Conservation (phyloP, 495 filamentous ascomycete species). For the Xylaria cubensis region DNA sequence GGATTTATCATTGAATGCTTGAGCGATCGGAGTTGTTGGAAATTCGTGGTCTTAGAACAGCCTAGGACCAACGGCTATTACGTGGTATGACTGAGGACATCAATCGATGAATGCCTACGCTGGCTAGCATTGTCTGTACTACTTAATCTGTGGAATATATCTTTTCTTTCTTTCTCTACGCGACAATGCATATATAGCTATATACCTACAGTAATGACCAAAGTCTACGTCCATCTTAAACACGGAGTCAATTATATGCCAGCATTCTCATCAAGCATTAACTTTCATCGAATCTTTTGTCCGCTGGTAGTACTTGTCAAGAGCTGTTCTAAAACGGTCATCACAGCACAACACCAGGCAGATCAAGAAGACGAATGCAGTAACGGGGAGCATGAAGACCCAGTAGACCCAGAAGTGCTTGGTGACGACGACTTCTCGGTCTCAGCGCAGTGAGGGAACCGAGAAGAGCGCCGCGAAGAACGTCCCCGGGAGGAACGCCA, state of each 20-base stretch:
- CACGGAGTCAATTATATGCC: not conserved
- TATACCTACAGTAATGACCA: not conserved
- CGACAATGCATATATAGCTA: not conserved
- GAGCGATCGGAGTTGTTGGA: conserved; percentile 8
- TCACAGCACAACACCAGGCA: conserved; percentile 25
- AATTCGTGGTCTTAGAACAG: not conserved
- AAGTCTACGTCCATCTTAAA: not conserved
- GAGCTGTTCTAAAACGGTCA: not conserved
- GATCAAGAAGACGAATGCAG: conserved; percentile 29
- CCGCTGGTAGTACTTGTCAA: not conserved
- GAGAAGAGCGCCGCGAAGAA: too few species aligned
- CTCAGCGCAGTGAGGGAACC: too few species aligned
- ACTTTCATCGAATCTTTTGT: not conserved
- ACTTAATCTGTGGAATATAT: not conserved
- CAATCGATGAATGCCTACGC: not conserved
- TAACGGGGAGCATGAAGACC: conserved; percentile 22
- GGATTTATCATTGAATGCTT: not conserved
- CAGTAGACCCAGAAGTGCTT: too few species aligned
- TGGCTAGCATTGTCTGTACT: not conserved
- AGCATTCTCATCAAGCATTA: not conserved
- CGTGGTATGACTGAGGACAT: not conserved
- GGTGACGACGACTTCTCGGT: too few species aligned
- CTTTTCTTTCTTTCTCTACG: not conserved
- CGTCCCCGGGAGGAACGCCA: too few species aligned
- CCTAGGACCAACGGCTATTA: too few species aligned